Evolutionary conservation across 768 basidiomycete species (phyloP).

Genomic region (Tulasnella calospora): DNA sequence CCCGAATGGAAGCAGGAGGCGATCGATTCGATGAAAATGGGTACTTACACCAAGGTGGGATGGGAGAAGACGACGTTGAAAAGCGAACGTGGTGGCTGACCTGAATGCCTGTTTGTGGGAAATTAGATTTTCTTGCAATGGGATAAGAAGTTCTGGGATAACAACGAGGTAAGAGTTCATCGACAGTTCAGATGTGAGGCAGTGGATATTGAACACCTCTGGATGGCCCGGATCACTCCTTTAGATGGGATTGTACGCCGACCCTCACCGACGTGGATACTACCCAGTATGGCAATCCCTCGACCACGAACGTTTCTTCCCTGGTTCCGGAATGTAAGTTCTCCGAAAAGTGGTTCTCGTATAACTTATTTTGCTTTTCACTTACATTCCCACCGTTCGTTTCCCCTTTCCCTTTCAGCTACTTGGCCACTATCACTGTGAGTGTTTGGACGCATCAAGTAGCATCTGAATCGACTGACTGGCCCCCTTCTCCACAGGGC

Average conservation of each 20-base stretch:
- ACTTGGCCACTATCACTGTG: conserved; percentile 51
- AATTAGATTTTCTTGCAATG: conserved; percentile 57
- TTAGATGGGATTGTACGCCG: conserved; percentile 56
- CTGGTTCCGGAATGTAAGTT: conserved; percentile 49
- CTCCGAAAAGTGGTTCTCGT: not conserved
- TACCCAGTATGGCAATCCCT: conserved; percentile 67
- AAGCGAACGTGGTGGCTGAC: no score
- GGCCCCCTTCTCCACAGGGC: conserved; percentile 40
- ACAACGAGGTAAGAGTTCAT: conserved; percentile 44
- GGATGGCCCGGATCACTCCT: conserved; percentile 26
- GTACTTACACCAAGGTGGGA: conserved; percentile 51
- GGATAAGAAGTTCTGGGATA: conserved; percentile 52
- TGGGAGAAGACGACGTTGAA: not conserved
- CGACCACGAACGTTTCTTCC: conserved; percentile 54
- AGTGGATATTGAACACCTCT: no score
- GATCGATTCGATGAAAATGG: conserved; percentile 58
- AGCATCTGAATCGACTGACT: not conserved
- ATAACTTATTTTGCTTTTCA: no score
- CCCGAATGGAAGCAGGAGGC: conserved; percentile 62
- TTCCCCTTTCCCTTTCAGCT: not conserved
- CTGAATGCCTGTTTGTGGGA: no score
- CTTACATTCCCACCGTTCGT: no score
- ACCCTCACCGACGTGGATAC: conserved; percentile 42
- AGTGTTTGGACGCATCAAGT: conserved; percentile 22
- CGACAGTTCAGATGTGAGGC: no score